Evolutionary conservation across 1,284 basidiomycete species (phyloP).

Genomic region (Fomitopsis palustris): DNA sequence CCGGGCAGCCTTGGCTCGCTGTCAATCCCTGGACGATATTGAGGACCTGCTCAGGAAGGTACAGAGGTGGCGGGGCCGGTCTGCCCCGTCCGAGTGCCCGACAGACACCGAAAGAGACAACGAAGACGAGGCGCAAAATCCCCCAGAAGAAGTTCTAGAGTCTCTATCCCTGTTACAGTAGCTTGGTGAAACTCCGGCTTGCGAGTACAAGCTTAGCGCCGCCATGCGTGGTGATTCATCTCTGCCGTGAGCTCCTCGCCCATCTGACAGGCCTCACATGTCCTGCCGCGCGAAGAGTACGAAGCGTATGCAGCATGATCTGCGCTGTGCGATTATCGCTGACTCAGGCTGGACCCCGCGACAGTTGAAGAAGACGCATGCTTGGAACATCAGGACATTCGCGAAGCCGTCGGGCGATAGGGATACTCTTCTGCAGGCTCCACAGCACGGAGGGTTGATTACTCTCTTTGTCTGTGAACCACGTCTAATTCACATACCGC

Average conservation of each 20-base stretch:
- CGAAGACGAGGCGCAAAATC: slow-evolving; percentile 1
- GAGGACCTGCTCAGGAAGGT: slow-evolving; percentile 44
- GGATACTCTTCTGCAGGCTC: neutral
- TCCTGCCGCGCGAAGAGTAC: neutral
- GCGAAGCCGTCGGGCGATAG: neutral
- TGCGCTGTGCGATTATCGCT: neutral
- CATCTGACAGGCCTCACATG: neutral
- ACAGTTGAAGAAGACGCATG: neutral
- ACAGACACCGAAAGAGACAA: slow-evolving; percentile 1
- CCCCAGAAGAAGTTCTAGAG: neutral
- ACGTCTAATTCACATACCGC: no score
- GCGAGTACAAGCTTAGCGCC: neutral
- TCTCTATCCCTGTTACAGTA: slow-evolving; percentile 1
- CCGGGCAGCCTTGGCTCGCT: slow-evolving; percentile 39
- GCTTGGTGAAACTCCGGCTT: neutral
- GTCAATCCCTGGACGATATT: slow-evolving; percentile 43
- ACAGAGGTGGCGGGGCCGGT: slow-evolving; percentile 48
- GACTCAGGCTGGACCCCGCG: neutral
- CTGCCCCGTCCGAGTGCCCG: slow-evolving; percentile 4
- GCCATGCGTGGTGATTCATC: neutral
- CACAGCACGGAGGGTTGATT: neutral
- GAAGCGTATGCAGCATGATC: neutral
- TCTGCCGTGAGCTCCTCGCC: neutral
- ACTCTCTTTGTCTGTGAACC: neutral
- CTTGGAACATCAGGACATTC: neutral